phyloP scores from a whole-genome alignment of 2,329 filamentous ascomycete species.

The Fusarium neocosmosporiellum region DNA sequence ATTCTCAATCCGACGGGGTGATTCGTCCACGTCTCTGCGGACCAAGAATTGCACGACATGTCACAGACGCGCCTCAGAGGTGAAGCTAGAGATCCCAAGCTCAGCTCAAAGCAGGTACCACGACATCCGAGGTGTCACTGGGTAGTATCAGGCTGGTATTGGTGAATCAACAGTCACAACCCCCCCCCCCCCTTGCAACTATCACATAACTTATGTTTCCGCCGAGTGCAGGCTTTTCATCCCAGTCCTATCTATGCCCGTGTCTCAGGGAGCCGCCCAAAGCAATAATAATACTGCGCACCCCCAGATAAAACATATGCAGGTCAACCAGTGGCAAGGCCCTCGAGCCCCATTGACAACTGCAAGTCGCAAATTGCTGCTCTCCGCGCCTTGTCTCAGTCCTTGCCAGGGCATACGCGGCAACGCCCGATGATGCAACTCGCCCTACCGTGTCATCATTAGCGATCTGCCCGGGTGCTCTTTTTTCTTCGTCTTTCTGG shows the following conservation, averaged over 20 bases:
- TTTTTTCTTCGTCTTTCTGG: background rate
- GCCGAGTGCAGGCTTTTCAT: background rate
- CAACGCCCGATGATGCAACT: conserved; percentile 29
- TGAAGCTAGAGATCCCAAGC: background rate
- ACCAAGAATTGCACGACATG: background rate
- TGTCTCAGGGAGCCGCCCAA: background rate
- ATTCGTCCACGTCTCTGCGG: background rate
- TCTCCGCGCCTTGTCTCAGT: background rate
- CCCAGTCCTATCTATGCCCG: background rate
- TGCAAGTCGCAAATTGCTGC: conserved; percentile 26
- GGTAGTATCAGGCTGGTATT: background rate
- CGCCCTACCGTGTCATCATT: conserved; percentile 19
- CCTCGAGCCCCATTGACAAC: background rate
- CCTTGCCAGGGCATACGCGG: conserved; percentile 24
- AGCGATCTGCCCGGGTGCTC: background rate
- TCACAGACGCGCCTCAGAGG: background rate
- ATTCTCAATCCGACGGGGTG: background rate
- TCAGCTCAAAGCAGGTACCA: background rate
- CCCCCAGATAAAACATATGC: conserved; percentile 15
- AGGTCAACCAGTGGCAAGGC: conserved; percentile 11
- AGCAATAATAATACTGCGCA: background rate
- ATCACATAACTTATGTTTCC: background rate
- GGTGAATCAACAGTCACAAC: background rate
- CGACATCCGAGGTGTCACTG: background rate
- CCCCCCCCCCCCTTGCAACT: background rate